These are phyloP conservation scores for Stentor coeruleus DNA, from an alignment of 73 alveolate genomes.

Conservation along the genomic window DNA sequence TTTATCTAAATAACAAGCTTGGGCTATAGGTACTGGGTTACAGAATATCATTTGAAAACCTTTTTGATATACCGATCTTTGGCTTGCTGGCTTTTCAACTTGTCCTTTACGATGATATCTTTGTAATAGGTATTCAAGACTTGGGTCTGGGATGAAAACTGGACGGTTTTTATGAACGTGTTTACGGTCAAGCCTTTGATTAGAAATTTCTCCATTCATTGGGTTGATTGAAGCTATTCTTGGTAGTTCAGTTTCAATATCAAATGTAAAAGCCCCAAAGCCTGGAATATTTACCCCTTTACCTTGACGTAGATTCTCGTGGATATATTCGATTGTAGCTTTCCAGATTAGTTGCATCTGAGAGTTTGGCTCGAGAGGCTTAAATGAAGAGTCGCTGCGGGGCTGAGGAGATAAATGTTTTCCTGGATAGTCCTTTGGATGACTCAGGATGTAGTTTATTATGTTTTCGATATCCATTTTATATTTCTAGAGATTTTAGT, in stretches of 20 bases:
- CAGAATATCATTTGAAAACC: slow-evolving; percentile 81
- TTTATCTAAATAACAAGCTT: slow-evolving; percentile 66
- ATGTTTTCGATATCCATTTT: slow-evolving; percentile 41
- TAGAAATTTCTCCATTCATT: slow-evolving; percentile 48
- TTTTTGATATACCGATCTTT: slow-evolving; percentile 70
- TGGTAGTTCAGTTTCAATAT: slow-evolving; percentile 73
- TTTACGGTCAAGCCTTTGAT: slow-evolving; percentile 69
- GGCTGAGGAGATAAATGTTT: slow-evolving; percentile 58
- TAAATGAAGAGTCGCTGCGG: slow-evolving; percentile 61
- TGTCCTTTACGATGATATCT: slow-evolving; percentile 73
- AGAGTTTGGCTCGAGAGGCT: slow-evolving; percentile 79
- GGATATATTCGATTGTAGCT: slow-evolving; percentile 64
- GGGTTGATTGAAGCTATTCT: slow-evolving; percentile 55
- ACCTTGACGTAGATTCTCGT: slow-evolving; percentile 70
- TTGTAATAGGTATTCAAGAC: slow-evolving; percentile 52
- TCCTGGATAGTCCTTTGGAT: slow-evolving; percentile 72
- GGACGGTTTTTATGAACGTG: slow-evolving; percentile 64
- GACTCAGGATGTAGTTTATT: slow-evolving; percentile 40
- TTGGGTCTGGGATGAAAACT: slow-evolving; percentile 65
- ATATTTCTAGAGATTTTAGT: too few relatives aligned
- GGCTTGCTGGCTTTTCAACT: slow-evolving; percentile 61
- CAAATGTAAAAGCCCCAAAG: slow-evolving; percentile 83
- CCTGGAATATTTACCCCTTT: slow-evolving; percentile 68
- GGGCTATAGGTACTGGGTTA: slow-evolving; percentile 86
- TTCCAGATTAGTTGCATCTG: slow-evolving; percentile 74